Evolutionary conservation across 331 rosid genomes (phyloP).

Genomic region (Ulmus americana): DNA sequence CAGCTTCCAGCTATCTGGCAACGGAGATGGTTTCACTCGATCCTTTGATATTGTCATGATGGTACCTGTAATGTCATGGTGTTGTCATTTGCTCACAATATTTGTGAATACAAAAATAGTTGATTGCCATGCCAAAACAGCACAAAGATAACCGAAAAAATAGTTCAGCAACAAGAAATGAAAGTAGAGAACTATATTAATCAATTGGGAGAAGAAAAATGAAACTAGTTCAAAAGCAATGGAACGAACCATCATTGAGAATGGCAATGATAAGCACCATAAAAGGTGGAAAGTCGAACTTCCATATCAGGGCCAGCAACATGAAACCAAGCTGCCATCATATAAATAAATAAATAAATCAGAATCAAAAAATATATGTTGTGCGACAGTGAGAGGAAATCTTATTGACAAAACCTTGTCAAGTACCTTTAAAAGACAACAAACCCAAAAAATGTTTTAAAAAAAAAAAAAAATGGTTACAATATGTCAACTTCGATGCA

Average conservation of each 20-base stretch:
- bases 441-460: slow-evolving; percentile 4
- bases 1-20: slow-evolving; percentile 99
- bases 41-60: slow-evolving; percentile 98
- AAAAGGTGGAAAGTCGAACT: slow-evolving; percentile 95
- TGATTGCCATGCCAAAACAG: not conserved
- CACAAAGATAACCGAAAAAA: not conserved
- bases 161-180: slow-evolving; percentile 63
- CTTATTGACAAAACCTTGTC: not conserved
- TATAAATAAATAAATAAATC: slow-evolving; percentile 19
- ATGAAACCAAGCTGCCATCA: slow-evolving; percentile 92
- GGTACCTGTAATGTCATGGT: slow-evolving; percentile 50
- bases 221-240: slow-evolving; percentile 6
- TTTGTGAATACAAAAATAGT: not conserved
- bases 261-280: slow-evolving; percentile 98
- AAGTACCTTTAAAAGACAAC: not conserved
- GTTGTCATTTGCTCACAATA: slow-evolving; percentile 15
- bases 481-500: slow-evolving; percentile 12
- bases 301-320: slow-evolving; percentile 94
- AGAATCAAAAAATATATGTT: not conserved
- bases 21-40: slow-evolving; percentile 93
- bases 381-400: not conserved
- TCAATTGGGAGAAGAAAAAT: not conserved
- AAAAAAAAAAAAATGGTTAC: not conserved
- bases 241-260: slow-evolving; percentile 89
- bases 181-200: not conserved